Conservation (phyloP, 306 rosid genomes). For the Benincasa hispida region DNA sequence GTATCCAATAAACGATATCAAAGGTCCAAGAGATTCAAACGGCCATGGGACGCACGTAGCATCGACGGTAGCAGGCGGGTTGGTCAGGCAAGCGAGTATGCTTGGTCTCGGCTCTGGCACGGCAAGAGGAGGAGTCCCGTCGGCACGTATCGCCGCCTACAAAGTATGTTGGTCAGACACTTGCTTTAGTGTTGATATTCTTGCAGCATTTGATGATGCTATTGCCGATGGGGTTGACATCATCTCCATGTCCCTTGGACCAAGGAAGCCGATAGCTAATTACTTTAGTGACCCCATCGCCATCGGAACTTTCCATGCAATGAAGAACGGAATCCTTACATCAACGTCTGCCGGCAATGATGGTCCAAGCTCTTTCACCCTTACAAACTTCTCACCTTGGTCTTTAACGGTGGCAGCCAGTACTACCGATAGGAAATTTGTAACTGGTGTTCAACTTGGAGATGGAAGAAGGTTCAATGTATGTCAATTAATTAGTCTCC, state of each 20-base stretch:
- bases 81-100: background rate
- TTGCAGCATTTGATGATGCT: background rate
- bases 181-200: background rate
- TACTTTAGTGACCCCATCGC: background rate
- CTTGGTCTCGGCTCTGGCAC: background rate
- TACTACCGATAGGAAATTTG: background rate
- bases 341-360: background rate
- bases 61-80: background rate
- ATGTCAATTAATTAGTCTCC: no score
- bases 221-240: background rate
- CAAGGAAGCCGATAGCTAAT: fast-evolving
- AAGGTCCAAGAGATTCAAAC: background rate
- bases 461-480: background rate
- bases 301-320: background rate
- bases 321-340: background rate
- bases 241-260: background rate
- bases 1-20: background rate
- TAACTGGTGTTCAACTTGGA: background rate
- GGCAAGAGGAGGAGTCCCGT: background rate
- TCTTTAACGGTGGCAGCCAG: background rate
- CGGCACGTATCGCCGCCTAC: background rate
- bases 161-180: background rate
- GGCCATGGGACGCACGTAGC: background rate
- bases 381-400: background rate
- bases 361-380: background rate